Evolutionary conservation across 148 eudicot species (phyloP).

Genomic region (Limonium bicolor): DNA sequence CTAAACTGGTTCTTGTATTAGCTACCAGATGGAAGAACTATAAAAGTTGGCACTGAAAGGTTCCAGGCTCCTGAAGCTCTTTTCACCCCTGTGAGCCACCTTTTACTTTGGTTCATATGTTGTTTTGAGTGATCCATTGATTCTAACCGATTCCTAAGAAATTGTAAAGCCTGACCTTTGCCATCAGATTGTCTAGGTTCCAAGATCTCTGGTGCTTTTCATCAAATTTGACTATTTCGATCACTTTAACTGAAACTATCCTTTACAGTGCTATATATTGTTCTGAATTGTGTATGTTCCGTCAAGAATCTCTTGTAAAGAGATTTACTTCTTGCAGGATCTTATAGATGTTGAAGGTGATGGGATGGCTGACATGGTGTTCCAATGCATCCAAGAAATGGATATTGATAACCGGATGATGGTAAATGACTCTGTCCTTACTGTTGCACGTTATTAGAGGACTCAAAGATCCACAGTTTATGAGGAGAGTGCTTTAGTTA

Average conservation of each 20-base stretch:
- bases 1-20: conserved; percentile 14
- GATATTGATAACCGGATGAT: conserved; percentile 98
- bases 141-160: too few relatives aligned
- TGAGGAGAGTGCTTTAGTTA: not conserved
- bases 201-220: not conserved
- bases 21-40: conserved; percentile 96
- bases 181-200: too few relatives aligned
- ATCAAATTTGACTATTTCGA: too few relatives aligned
- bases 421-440: conserved; percentile 24
- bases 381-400: conserved; percentile 97
- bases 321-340: conserved; percentile 54
- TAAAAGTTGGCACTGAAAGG: conserved; percentile 94
- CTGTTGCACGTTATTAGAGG: not conserved
- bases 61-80: conserved; percentile 99
- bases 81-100: conserved; percentile 74
- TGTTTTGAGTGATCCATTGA: not conserved
- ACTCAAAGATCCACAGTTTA: too few relatives aligned
- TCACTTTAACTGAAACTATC: too few relatives aligned
- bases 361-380: conserved; percentile 99
- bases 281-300: too few relatives aligned
- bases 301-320: too few relatives aligned
- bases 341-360: conserved; percentile 99
- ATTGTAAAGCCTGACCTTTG: too few relatives aligned
- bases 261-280: too few relatives aligned
- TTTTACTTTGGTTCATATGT: conserved; percentile 1